phyloP scores from a whole-genome alignment of 164 flowering plant genomes.

The Chimonanthus praecox region DNA sequence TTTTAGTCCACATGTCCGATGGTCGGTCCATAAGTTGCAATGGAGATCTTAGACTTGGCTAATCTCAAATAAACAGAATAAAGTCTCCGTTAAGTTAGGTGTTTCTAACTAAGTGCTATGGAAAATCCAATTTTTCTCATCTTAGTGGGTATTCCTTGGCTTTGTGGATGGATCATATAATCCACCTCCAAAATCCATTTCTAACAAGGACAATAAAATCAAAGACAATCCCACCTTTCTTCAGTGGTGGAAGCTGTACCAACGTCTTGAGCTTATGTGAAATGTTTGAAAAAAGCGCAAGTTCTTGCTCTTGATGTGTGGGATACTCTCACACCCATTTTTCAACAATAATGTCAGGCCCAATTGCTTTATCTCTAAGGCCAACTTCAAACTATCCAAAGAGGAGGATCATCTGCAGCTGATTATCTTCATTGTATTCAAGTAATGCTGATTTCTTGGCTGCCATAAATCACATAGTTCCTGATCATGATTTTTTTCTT shows the following conservation, averaged over 20 bases:
- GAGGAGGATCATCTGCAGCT: conserved; percentile 4
- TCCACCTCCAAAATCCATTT: background rate
- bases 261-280: background rate
- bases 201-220: background rate
- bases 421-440: conserved; percentile 4
- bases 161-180: too few species aligned
- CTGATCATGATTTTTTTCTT: conserved; percentile 1
- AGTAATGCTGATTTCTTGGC: conserved; percentile 2
- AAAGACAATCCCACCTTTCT: background rate
- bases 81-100: too few species aligned
- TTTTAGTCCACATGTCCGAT: too few species aligned
- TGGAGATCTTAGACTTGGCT: too few species aligned
- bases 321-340: background rate
- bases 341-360: background rate
- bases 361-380: background rate
- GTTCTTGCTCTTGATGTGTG: background rate
- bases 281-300: background rate
- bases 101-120: too few species aligned
- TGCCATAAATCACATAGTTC: conserved; percentile 2
- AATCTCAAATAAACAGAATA: too few species aligned
- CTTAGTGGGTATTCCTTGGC: too few species aligned
- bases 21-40: too few species aligned
- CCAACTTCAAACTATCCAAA: conserved; percentile 5
- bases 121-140: too few species aligned
- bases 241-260: background rate